These are phyloP conservation scores for Xerocomus spinulosus DNA, from an alignment of 768 basidiomycete genomes.

Conservation along the genomic window DNA sequence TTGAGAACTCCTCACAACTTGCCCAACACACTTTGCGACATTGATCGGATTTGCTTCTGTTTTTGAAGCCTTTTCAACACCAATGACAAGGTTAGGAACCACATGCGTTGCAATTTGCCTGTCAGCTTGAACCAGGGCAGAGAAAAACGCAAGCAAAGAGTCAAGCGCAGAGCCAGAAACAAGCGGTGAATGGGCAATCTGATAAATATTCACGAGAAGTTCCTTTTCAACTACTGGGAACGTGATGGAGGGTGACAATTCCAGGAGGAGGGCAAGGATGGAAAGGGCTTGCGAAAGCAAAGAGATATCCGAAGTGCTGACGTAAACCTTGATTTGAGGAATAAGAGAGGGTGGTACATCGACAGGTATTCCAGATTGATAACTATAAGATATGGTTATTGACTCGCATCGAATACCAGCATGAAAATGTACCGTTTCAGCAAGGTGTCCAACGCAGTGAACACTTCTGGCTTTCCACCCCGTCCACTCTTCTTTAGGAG, in stretches of 20 bases:
- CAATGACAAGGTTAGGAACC: constrained; percentile 67
- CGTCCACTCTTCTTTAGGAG: constrained; percentile 77
- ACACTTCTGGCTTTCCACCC: constrained; percentile 73
- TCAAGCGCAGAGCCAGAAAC: constrained; percentile 77
- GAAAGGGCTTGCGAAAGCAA: constrained; percentile 69
- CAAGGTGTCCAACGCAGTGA: constrained; percentile 69
- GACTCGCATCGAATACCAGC: neutral
- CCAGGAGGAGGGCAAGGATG: constrained; percentile 63
- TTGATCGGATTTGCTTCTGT: constrained; percentile 55
- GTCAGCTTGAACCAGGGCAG: constrained; percentile 78
- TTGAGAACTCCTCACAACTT: constrained; percentile 68
- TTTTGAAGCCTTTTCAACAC: constrained; percentile 61
- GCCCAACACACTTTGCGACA: constrained; percentile 81
- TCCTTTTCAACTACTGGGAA: constrained; percentile 78
- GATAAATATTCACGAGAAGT: constrained; percentile 60
- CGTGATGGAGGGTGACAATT: constrained; percentile 58
- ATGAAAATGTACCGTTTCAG: constrained; percentile 50
- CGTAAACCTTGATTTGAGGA: constrained; percentile 68
- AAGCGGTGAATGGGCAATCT: constrained; percentile 72
- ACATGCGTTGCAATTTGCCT: constrained; percentile 77
- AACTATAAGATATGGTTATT: constrained; percentile 29
- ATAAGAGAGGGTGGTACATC: constrained; percentile 61
- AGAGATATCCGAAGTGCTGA: constrained; percentile 72
- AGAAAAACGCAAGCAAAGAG: constrained; percentile 77
- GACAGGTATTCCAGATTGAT: constrained; percentile 45